Evolutionary conservation across 2,329 filamentous ascomycete species (phyloP).

Genomic region (Botrytis porri): DNA sequence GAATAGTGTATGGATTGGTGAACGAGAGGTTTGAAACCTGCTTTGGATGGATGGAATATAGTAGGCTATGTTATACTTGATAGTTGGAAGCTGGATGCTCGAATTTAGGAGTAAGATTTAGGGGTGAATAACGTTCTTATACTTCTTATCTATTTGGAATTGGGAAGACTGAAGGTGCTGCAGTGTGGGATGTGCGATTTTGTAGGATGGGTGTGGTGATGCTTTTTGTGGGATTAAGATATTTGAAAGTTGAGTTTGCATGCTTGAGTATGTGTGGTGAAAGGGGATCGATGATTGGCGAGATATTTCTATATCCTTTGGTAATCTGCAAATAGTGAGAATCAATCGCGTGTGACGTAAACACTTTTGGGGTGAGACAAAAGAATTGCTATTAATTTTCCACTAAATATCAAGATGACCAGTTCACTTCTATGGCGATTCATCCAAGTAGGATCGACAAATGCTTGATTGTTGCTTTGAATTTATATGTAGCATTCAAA

Average conservation of each 20-base stretch:
- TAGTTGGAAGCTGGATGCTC: not conserved
- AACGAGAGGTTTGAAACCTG: not conserved
- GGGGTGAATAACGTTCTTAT: not conserved
- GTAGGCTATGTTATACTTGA: conserved; percentile 1
- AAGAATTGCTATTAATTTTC: not conserved
- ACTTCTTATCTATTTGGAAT: not conserved
- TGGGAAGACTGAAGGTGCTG: not conserved
- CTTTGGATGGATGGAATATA: not conserved
- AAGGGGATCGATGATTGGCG: not conserved
- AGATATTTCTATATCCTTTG: not conserved
- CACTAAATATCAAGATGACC: not conserved
- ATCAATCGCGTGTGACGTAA: not conserved
- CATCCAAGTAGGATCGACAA: not conserved
- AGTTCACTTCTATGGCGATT: not conserved
- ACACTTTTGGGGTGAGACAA: not conserved
- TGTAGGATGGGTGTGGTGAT: not conserved
- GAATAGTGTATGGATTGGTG: not conserved
- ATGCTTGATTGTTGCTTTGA: not conserved
- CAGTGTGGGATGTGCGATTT: not conserved
- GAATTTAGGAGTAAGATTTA: not conserved
- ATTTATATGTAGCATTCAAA: not conserved
- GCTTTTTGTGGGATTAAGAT: not conserved
- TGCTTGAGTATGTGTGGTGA: not conserved
- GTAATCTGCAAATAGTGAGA: not conserved
- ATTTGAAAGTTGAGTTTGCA: not conserved